Conservation (phyloP, 441 rosid species). For the Lagerstroemia fauriei region DNA sequence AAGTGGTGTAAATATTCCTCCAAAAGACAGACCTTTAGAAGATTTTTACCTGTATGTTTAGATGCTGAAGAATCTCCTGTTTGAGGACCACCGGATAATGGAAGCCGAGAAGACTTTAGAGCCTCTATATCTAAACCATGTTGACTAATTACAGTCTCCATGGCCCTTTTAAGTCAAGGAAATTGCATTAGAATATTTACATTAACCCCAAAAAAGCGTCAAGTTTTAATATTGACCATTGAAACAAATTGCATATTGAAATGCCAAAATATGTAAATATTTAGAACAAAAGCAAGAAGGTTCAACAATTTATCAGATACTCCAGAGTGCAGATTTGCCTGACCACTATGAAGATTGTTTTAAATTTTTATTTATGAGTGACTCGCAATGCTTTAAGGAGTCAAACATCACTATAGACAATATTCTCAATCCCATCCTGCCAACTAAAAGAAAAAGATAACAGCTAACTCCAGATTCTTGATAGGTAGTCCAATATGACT, state of each 20-base stretch:
- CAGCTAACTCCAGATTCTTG: not conserved
- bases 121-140: slow-evolving; percentile 93
- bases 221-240: not conserved
- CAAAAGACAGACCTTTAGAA: slow-evolving; percentile 3
- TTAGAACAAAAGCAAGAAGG: not conserved
- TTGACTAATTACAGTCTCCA: slow-evolving; percentile 95
- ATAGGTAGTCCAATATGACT: not conserved
- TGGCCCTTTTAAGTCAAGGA: slow-evolving; percentile 62
- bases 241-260: not conserved
- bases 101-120: slow-evolving; percentile 73
- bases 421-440: not conserved
- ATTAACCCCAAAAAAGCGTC: not conserved
- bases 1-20: not conserved
- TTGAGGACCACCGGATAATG: slow-evolving; percentile 66
- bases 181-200: slow-evolving; percentile 13
- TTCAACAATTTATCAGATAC: not conserved
- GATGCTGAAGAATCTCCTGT: slow-evolving; percentile 63
- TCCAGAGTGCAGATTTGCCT: not conserved
- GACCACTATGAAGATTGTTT: not conserved
- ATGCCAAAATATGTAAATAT: not conserved
- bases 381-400: not conserved
- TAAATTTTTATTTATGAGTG: not conserved
- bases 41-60: slow-evolving; percentile 66
- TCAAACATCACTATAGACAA: not conserved
- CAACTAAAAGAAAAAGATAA: not conserved